A percentile compares a stretch with the other conserved stretches of the same genome.
These are phyloP conservation scores for Pyrrhoderma noxium DNA, from an alignment of 1,284 basidiomycete species.

Conservation along the genomic window DNA sequence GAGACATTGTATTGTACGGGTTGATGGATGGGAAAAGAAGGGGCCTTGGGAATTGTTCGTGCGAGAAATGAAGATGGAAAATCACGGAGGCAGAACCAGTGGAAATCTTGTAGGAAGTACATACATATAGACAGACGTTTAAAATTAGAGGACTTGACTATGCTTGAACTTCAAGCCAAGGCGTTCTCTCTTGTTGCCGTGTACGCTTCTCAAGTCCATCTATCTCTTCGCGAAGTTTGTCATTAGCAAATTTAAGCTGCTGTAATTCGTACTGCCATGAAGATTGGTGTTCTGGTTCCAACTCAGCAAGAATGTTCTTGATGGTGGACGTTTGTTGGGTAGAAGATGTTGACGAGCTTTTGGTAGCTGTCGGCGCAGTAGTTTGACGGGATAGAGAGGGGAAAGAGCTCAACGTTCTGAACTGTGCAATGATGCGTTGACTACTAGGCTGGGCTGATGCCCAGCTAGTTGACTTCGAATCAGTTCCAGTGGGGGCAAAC, in stretches of 20 bases:
- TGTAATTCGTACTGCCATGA: conserved; percentile 93
- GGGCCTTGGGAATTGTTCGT: too few species aligned
- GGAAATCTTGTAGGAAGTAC: too few species aligned
- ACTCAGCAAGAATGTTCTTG: conserved; percentile 63
- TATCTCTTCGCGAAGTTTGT: conserved; percentile 66
- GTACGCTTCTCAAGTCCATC: conserved; percentile 6
- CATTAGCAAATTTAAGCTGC: conserved; percentile 73
- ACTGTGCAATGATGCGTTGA: conserved; percentile 20
- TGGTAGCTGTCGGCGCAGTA: neutral
- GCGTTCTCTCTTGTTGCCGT: too few species aligned
- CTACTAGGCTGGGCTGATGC: neutral
- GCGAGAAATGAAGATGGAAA: too few species aligned
- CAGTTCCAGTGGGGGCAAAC: conserved; percentile 17
- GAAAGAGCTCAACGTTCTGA: conserved; percentile 16
- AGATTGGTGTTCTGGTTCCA: conserved; percentile 56
- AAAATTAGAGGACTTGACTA: too few species aligned
- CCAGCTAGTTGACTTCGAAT: neutral
- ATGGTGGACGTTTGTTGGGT: neutral
- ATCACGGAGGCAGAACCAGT: too few species aligned
- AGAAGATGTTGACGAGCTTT: neutral
- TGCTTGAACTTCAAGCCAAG: too few species aligned
- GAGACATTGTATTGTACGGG: too few species aligned
- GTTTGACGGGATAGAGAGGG: neutral
- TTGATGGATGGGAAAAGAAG: too few species aligned
- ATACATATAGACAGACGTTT: too few species aligned